These are phyloP conservation scores for Erysimum cheiri DNA, from an alignment of 441 rosid genomes.

Conservation along the genomic window DNA sequence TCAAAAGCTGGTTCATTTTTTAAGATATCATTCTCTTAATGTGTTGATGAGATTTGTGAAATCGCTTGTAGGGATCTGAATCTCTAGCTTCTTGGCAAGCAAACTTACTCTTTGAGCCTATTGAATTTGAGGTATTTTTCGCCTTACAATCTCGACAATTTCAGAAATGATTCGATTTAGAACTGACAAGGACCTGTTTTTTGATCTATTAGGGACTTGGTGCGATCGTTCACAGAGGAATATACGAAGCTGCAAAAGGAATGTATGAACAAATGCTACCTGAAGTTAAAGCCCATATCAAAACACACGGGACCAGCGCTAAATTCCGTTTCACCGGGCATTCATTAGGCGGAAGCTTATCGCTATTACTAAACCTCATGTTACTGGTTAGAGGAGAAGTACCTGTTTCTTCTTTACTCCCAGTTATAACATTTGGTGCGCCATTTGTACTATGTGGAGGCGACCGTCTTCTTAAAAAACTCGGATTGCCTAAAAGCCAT, in stretches of 20 bases:
- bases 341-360: conserved; percentile 96
- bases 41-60: neutral
- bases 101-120: conserved; percentile 90
- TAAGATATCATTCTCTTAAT: neutral
- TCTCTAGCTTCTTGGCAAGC: conserved; percentile 96
- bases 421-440: conserved; percentile 90
- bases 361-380: conserved; percentile 84
- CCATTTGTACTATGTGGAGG: conserved; percentile 95
- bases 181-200: conserved; percentile 2
- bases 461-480: conserved; percentile 74
- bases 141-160: neutral
- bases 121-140: conserved; percentile 73
- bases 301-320: conserved; percentile 59
- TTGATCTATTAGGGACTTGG: conserved; percentile 59
- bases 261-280: conserved; percentile 94
- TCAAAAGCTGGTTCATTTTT: neutral
- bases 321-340: conserved; percentile 91
- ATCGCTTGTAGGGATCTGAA: conserved; percentile 77
- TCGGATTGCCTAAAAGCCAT: conserved; percentile 79
- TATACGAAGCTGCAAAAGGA: conserved; percentile 98
- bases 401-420: conserved; percentile 77
- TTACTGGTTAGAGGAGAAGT: conserved; percentile 78
- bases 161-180: neutral
- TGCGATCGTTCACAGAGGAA: conserved; percentile 88
- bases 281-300: conserved; percentile 71